phyloP scores from a whole-genome alignment of 2,329 filamentous ascomycete species.

The Colletotrichum noveboracense region DNA sequence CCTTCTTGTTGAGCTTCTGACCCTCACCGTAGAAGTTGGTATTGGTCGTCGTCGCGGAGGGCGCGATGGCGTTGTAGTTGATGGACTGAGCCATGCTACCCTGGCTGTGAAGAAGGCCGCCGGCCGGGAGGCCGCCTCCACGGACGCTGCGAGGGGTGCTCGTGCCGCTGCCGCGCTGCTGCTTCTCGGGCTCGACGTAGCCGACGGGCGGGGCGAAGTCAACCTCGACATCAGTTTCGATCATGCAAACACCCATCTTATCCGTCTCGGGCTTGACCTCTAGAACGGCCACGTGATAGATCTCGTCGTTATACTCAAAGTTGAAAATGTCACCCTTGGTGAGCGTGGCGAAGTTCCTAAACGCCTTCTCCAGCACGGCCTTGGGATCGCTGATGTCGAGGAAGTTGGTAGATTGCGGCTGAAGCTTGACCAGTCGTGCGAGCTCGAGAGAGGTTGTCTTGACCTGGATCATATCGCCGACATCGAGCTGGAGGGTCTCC shows the following conservation, averaged over 20 bases:
- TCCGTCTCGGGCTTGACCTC: constrained; percentile 88
- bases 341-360: constrained; percentile 92
- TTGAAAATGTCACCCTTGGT: constrained; percentile 95
- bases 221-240: constrained; percentile 95
- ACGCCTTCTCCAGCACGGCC: constrained; percentile 94
- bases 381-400: constrained; percentile 97
- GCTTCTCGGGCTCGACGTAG: constrained; percentile 84
- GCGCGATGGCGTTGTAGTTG: constrained; percentile 91
- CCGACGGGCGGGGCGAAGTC: constrained; percentile 95
- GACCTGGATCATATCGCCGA: constrained; percentile 92
- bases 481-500: constrained; percentile 87
- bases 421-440: constrained; percentile 92
- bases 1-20: constrained; percentile 86
- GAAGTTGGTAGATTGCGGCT: constrained; percentile 91
- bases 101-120: constrained; percentile 80
- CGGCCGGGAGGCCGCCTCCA: constrained; percentile 65
- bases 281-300: constrained; percentile 91
- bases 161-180: constrained; percentile 70
- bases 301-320: constrained; percentile 93
- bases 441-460: constrained; percentile 93
- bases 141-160: constrained; percentile 78
- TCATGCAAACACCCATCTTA: constrained; percentile 88
- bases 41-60: constrained; percentile 70
- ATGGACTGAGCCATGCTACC: constrained; percentile 98
- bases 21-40: constrained; percentile 84